These are phyloP conservation scores for Vanilla planifolia DNA, from an alignment of 106 monocot genomes.

Conservation along the genomic window DNA sequence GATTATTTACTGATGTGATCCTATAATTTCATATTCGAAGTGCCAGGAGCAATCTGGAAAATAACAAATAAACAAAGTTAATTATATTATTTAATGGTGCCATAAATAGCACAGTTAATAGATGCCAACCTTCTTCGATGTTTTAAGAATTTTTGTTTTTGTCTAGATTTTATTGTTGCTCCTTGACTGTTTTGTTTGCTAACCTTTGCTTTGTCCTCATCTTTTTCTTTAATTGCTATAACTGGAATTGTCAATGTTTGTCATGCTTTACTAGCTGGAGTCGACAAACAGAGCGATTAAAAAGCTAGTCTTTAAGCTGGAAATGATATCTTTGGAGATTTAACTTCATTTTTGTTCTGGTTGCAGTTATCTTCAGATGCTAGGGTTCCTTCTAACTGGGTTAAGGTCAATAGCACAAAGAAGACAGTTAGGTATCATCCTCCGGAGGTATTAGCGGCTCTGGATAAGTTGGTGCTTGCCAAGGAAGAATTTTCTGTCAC, in stretches of 20 bases:
- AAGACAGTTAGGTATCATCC: slow-evolving; percentile 87
- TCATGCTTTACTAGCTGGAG: not conserved
- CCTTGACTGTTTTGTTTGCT: too few relatives aligned
- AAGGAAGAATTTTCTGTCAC: slow-evolving; percentile 72
- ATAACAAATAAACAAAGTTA: too few relatives aligned
- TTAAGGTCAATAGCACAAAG: slow-evolving; percentile 88
- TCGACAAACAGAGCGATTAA: too few relatives aligned
- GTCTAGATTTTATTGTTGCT: too few relatives aligned
- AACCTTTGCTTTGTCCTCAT: too few relatives aligned
- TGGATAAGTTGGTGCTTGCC: slow-evolving; percentile 71
- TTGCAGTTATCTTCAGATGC: slow-evolving; percentile 55
- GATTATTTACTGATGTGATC: too few relatives aligned
- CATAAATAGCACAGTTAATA: too few relatives aligned
- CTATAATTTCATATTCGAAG: too few relatives aligned
- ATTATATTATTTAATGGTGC: too few relatives aligned
- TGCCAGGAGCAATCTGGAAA: too few relatives aligned
- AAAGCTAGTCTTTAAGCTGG: not conserved
- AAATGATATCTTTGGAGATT: not conserved
- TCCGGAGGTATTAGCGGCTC: slow-evolving; percentile 55
- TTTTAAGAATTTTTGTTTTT: too few relatives aligned
- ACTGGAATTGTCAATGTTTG: not conserved
- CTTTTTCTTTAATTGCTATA: not conserved
- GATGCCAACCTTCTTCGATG: too few relatives aligned
- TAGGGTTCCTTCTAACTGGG: slow-evolving; percentile 79
- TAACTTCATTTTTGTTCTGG: not conserved